Evolutionary conservation across 78 protist species (phyloP).

Genomic region (Mantamonas sphyraenae): DNA sequence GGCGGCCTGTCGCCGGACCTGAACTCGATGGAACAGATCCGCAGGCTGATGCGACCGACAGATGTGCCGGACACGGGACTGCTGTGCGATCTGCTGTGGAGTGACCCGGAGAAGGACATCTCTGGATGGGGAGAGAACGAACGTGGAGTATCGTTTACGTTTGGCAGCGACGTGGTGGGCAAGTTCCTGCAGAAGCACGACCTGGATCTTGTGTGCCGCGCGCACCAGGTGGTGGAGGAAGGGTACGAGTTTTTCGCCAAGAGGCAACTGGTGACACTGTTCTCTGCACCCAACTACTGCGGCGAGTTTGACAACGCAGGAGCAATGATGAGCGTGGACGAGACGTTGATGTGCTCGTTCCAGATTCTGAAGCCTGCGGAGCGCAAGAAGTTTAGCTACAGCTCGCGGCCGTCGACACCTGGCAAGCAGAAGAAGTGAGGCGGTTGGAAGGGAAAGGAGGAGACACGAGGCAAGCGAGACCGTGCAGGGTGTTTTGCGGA

Average conservation of each 20-base stretch:
- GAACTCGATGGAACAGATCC: conserved; percentile 22
- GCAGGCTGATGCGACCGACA: conserved; percentile 7
- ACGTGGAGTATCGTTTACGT: conserved; percentile 46
- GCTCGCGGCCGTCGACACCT: neutral
- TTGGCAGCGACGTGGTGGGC: conserved; percentile 41
- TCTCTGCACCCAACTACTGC: conserved; percentile 56
- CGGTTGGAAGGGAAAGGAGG: no score
- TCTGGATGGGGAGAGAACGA: conserved; percentile 51
- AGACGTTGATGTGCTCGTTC: conserved; percentile 78
- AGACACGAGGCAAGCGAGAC: no score
- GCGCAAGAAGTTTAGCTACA: conserved; percentile 34
- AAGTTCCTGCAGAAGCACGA: conserved; percentile 33
- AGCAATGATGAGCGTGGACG: conserved; percentile 51
- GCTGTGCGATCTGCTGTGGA: conserved; percentile 55
- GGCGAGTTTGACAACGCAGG: conserved; percentile 57
- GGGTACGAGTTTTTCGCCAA: conserved; percentile 89
- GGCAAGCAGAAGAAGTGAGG: no score
- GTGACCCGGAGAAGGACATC: conserved; percentile 45
- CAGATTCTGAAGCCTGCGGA: conserved; percentile 88
- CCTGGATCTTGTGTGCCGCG: conserved; percentile 38
- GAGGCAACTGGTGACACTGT: conserved; percentile 77
- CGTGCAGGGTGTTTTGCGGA: no score
- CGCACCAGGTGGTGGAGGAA: conserved; percentile 67
- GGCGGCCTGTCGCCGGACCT: conserved; percentile 52
- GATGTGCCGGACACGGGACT: conserved; percentile 33